phyloP scores from a whole-genome alignment of 495 filamentous ascomycete species.

The Hypoxylon fuscum region DNA sequence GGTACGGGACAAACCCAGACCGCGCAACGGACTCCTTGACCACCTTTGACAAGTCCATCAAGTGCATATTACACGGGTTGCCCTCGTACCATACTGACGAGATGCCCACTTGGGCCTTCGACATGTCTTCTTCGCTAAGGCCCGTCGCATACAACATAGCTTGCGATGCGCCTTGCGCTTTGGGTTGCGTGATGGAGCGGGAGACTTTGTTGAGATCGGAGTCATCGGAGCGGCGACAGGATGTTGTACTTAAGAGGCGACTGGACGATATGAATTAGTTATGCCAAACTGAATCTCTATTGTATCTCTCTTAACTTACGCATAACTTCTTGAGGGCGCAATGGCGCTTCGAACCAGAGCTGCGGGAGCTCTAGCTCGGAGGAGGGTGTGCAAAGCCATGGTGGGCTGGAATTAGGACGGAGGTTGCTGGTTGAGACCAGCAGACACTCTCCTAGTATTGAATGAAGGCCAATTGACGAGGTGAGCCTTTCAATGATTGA shows the following conservation, averaged over 20 bases:
- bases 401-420: constrained; percentile 13
- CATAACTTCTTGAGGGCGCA: constrained; percentile 46
- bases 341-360: constrained; percentile 51
- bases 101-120: constrained; percentile 95
- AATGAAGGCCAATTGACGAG: constrained; percentile 23
- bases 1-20: constrained; percentile 81
- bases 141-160: constrained; percentile 99
- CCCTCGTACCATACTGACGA: constrained; percentile 90
- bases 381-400: constrained; percentile 52
- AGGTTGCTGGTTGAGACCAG: constrained; percentile 4
- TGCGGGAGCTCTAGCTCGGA: constrained; percentile 51
- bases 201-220: constrained; percentile 81
- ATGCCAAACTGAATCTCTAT: background rate
- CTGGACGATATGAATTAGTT: constrained; percentile 40
- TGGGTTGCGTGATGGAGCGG: constrained; percentile 87
- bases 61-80: constrained; percentile 99
- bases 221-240: constrained; percentile 55
- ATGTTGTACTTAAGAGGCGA: constrained; percentile 51
- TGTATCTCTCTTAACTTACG: constrained; percentile 42
- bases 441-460: constrained; percentile 15
- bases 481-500: background rate
- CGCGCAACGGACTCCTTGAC: constrained; percentile 86
- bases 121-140: constrained; percentile 81
- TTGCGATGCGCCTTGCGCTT: constrained; percentile 96
- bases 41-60: constrained; percentile 83